Evolutionary conservation across 2,329 filamentous ascomycete genomes (phyloP).

Genomic region (Diaporthe sp.): DNA sequence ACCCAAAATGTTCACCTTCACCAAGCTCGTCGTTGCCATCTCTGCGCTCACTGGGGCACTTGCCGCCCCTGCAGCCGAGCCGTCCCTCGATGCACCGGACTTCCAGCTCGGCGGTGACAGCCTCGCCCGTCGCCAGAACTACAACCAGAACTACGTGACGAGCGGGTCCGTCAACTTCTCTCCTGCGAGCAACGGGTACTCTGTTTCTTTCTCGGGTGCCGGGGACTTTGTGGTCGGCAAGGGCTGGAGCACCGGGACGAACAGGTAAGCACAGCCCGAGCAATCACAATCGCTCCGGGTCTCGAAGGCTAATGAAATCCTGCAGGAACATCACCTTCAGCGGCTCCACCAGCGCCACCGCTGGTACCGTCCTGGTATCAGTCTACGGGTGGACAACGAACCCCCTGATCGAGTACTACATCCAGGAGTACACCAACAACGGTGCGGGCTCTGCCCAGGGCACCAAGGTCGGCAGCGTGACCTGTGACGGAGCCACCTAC

Average conservation of each 20-base stretch:
- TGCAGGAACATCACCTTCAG: conserved; percentile 49
- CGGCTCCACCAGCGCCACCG: conserved; percentile 44
- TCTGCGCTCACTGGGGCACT: conserved; percentile 45
- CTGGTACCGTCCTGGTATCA: conserved; percentile 51
- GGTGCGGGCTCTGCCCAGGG: conserved; percentile 49
- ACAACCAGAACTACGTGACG: conserved; percentile 58
- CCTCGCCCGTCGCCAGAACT: conserved; percentile 50
- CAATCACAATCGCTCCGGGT: neutral
- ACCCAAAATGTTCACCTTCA: conserved; percentile 46
- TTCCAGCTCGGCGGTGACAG: conserved; percentile 46
- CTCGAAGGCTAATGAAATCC: neutral
- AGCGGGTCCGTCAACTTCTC: conserved; percentile 52
- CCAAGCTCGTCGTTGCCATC: conserved; percentile 44
- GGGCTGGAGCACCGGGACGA: conserved; percentile 68
- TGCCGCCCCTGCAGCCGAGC: conserved; percentile 44
- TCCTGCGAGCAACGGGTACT: conserved; percentile 52
- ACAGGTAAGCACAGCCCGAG: conserved; percentile 54
- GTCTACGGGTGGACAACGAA: conserved; percentile 55
- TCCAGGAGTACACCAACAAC: conserved; percentile 52
- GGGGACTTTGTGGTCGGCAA: conserved; percentile 71
- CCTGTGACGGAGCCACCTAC: conserved; percentile 52
- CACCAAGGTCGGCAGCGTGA: conserved; percentile 49
- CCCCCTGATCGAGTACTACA: conserved; percentile 56
- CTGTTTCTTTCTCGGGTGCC: conserved; percentile 57
- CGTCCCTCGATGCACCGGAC: conserved; percentile 44